Conservation (phyloP, 306 rosid genomes). For the Lathyrus aphaca region DNA sequence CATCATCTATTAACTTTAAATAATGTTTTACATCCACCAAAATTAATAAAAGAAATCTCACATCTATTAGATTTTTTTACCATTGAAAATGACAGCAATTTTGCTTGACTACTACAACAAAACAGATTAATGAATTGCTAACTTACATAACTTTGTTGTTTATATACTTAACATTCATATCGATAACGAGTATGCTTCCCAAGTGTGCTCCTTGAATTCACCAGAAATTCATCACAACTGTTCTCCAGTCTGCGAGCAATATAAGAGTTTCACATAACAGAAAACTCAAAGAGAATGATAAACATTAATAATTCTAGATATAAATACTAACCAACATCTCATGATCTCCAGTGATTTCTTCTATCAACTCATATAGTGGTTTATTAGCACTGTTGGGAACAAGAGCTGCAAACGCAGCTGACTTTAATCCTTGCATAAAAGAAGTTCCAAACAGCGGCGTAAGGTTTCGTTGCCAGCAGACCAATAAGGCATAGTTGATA, state of each 20-base stretch:
- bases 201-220: neutral
- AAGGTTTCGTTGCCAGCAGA: constrained; percentile 4
- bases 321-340: constrained; percentile 67
- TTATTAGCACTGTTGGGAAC: constrained; percentile 90
- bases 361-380: constrained; percentile 72
- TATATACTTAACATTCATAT: constrained; percentile 1
- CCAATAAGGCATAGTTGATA: neutral
- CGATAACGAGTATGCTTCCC: neutral
- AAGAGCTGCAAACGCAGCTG: constrained; percentile 88
- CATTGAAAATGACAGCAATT: no score
- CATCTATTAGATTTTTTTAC: no score
- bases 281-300: constrained; percentile 10
- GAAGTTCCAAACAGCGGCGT: neutral
- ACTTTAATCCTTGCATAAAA: constrained; percentile 71
- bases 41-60: no score
- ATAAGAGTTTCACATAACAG: neutral
- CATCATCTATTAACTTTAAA: no score
- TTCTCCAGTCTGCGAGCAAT: constrained; percentile 54
- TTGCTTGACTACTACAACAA: neutral
- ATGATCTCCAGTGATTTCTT: constrained; percentile 84
- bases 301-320: neutral
- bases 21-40: no score
- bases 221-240: constrained; percentile 29
- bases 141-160: neutral
- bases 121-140: constrained; percentile 7